Evolutionary conservation across 495 filamentous ascomycete species (phyloP).

Genomic region (Daldinia bambusicola): DNA sequence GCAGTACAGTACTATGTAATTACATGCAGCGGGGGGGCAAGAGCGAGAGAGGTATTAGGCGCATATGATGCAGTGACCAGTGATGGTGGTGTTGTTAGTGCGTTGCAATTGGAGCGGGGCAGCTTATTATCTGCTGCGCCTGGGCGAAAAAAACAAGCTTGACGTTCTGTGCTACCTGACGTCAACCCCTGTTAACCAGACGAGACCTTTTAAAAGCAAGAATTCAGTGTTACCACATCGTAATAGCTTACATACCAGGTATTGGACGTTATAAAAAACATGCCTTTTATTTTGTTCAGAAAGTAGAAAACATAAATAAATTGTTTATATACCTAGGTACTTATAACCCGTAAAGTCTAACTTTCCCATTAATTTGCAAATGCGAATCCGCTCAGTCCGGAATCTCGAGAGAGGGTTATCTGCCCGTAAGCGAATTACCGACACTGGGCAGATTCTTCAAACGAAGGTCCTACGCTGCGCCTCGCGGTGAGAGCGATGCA

Average conservation of each 20-base stretch:
- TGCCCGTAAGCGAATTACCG: not conserved
- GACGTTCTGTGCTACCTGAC: constrained; percentile 32
- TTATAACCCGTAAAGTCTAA: not conserved
- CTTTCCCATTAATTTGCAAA: not conserved
- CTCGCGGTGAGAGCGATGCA: constrained; percentile 34
- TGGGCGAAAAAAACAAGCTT: constrained; percentile 40
- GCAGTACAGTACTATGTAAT: not conserved
- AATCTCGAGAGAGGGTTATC: not conserved
- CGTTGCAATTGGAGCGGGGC: constrained; percentile 30
- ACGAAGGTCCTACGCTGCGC: constrained; percentile 20
- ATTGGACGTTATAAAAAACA: too few relatives aligned
- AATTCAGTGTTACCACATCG: not conserved
- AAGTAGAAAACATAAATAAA: too few relatives aligned
- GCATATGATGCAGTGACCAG: constrained; percentile 30
- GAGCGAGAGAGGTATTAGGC: constrained; percentile 22
- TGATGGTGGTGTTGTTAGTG: constrained; percentile 17
- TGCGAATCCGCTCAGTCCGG: too few relatives aligned
- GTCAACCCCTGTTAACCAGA: constrained; percentile 30
- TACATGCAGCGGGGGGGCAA: constrained; percentile 9
- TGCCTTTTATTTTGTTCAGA: too few relatives aligned
- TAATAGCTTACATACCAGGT: not conserved
- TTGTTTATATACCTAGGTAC: too few relatives aligned
- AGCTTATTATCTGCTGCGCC: constrained; percentile 13
- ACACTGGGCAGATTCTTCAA: not conserved
- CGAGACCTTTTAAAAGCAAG: constrained; percentile 18